phyloP scores from a whole-genome alignment of 495 filamentous ascomycete genomes.

The Talaromyces ruber region DNA sequence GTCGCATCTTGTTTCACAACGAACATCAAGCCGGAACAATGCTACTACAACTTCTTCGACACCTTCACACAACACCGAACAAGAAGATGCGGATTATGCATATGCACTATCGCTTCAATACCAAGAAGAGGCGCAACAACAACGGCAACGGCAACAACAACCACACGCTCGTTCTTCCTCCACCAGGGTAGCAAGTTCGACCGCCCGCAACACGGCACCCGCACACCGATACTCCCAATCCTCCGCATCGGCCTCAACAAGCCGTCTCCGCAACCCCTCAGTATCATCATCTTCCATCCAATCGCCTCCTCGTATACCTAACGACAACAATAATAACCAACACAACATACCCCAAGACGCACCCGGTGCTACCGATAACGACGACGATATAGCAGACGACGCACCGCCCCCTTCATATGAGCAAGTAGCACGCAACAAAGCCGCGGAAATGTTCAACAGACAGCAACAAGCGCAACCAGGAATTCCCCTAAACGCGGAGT shows the following conservation, averaged over 20 bases:
- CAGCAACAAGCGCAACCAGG: constrained; percentile 1
- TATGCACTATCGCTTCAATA: constrained; percentile 39
- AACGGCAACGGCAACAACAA: constrained; percentile 8
- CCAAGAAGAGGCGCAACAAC: constrained; percentile 32
- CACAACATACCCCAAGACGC: constrained; percentile 17
- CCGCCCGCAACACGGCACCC: neutral
- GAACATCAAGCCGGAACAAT: constrained; percentile 19
- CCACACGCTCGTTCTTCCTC: constrained; percentile 2
- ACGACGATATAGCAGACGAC: constrained; percentile 34
- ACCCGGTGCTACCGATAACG: constrained; percentile 23
- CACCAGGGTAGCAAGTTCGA: neutral
- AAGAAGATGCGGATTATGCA: constrained; percentile 42
- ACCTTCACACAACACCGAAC: constrained; percentile 22
- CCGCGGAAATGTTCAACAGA: constrained; percentile 10
- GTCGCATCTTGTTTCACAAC: constrained; percentile 16
- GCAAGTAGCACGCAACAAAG: constrained; percentile 57
- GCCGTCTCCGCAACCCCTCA: constrained; percentile 7
- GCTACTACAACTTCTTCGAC: constrained; percentile 2
- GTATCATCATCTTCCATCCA: constrained; percentile 6
- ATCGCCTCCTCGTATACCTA: constrained; percentile 6
- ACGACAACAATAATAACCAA: constrained; percentile 15
- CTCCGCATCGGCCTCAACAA: constrained; percentile 8
- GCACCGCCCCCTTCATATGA: constrained; percentile 76
- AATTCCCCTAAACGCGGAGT: neutral
- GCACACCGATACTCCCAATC: constrained; percentile 7